Percentiles rank a stretch among this genome's conserved stretches.
phyloP scores from a whole-genome alignment of 805 yeast species.

The Metschnikowia lochheadii region DNA sequence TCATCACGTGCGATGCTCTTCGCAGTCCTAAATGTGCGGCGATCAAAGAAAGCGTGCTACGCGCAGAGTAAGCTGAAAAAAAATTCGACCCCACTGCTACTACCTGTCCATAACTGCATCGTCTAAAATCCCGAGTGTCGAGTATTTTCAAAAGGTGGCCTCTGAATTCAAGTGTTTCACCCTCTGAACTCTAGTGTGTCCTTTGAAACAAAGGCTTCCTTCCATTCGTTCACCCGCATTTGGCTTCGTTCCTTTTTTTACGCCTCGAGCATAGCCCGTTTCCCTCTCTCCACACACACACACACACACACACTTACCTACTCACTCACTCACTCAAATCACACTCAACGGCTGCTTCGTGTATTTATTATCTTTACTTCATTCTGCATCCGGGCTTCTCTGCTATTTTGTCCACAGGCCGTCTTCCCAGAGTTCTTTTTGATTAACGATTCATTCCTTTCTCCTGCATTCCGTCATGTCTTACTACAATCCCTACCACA shows the following conservation, averaged over 20 bases:
- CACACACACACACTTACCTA: no score
- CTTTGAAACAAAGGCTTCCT: background rate
- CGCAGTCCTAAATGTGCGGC: constrained; percentile 5
- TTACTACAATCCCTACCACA: constrained; percentile 40
- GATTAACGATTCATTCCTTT: constrained; percentile 3
- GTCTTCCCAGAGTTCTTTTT: background rate
- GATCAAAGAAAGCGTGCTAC: constrained; percentile 1
- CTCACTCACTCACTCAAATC: no score
- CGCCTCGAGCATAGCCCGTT: background rate
- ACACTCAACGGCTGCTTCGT: background rate
- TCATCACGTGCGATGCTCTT: constrained; percentile 5
- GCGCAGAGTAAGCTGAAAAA: constrained; percentile 6
- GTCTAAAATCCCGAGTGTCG: background rate
- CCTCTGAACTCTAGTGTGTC: no score
- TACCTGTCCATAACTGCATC: background rate
- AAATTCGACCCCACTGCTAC: constrained; percentile 3
- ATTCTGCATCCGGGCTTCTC: constrained; percentile 6
- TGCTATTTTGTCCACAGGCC: background rate
- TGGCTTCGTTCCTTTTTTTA: background rate
- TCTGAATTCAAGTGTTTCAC: no score
- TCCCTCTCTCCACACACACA: no score
- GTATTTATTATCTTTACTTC: constrained; percentile 8
- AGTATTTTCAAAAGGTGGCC: no score
- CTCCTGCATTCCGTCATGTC: constrained; percentile 25
- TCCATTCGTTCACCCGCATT: background rate